These are phyloP conservation scores for Ceratobasidium sp. DNA, from an alignment of 1,284 basidiomycete species.

Conservation along the genomic window DNA sequence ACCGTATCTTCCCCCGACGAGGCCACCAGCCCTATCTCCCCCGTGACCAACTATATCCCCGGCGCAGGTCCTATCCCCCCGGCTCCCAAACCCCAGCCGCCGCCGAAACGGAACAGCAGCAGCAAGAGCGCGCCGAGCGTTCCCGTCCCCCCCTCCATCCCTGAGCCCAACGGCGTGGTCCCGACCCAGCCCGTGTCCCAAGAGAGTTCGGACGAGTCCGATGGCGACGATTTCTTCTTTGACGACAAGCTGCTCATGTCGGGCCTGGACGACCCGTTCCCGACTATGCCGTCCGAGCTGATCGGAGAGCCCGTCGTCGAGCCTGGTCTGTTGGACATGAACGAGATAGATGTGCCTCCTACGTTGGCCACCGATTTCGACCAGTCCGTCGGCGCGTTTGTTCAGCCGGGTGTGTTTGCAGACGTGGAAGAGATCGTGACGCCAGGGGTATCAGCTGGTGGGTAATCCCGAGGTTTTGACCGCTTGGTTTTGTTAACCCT, in stretches of 20 bases:
- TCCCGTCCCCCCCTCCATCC: background rate
- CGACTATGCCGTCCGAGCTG: background rate
- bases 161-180: constrained; percentile 15
- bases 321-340: background rate
- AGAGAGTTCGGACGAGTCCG: constrained; percentile 29
- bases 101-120: background rate
- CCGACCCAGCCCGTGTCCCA: constrained; percentile 9
- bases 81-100: background rate
- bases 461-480: background rate
- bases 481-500: too few relatives aligned
- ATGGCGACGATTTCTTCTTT: constrained; percentile 7
- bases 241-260: background rate
- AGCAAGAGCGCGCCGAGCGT: background rate
- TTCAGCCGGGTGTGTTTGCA: background rate
- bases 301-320: background rate
- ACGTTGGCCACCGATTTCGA: background rate
- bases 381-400: constrained; percentile 5
- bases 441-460: constrained; percentile 17
- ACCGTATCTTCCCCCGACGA: too few relatives aligned
- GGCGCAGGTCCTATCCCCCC: constrained; percentile 29
- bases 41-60: constrained; percentile 21
- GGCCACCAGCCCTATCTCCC: constrained; percentile 24
- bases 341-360: background rate
- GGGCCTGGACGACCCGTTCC: background rate
- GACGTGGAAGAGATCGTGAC: constrained; percentile 24